These are phyloP conservation scores for Rickenella mellea DNA, from an alignment of 768 basidiomycete species.

Conservation along the genomic window DNA sequence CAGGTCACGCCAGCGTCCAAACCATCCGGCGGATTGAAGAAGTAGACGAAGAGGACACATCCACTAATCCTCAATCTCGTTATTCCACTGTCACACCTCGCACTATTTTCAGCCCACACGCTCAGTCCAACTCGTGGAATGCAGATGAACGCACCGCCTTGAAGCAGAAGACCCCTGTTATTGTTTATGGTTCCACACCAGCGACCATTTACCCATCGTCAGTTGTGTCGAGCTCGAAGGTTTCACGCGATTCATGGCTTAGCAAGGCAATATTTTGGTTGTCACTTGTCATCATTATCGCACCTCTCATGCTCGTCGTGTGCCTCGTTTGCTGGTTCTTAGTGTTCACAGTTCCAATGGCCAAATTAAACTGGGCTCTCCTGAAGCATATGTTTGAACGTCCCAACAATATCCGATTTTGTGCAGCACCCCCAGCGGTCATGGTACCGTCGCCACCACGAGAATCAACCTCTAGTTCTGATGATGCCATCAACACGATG, in stretches of 20 bases:
- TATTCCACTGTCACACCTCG: not conserved
- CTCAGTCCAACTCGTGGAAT: not conserved
- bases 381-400: conserved; percentile 71
- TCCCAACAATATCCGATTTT: conserved; percentile 85
- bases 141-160: conserved; percentile 20
- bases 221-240: conserved; percentile 16
- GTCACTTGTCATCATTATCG: conserved; percentile 64
- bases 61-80: not conserved
- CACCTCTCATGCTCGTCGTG: conserved; percentile 80
- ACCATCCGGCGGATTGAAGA: not conserved
- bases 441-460: conserved; percentile 32
- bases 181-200: conserved; percentile 62
- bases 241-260: conserved; percentile 33
- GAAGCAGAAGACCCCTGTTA: conserved; percentile 27
- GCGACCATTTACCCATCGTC: conserved; percentile 18
- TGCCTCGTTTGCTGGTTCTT: conserved; percentile 93
- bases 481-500: conserved; percentile 12
- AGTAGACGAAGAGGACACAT: conserved; percentile 14
- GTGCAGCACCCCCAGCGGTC: conserved; percentile 71
- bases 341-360: conserved; percentile 96
- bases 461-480: conserved; percentile 18
- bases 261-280: conserved; percentile 81
- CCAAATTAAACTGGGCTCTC: conserved; percentile 92
- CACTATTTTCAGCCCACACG: too few species aligned
- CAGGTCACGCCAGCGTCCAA: not conserved